Evolutionary conservation across 768 basidiomycete genomes (phyloP), one percentile per base, ranked within the genome.

Genomic region (Cubamyces sp.): DNA sequence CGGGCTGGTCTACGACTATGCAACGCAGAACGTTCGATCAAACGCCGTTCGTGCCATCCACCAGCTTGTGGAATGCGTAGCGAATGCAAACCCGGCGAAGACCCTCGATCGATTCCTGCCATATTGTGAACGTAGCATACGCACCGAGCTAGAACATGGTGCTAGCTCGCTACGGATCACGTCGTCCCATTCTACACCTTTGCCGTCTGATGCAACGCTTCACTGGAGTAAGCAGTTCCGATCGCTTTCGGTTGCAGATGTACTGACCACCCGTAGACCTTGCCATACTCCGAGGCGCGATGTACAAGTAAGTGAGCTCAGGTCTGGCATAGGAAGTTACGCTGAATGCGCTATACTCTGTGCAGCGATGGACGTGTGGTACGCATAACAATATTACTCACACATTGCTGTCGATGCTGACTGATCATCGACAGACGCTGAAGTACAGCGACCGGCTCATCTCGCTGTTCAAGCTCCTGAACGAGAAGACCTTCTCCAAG

Each of bases 31-130:
- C 63, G 88, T 92, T 26, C 87, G 92, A 25, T 81, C 91, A 25
- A 96, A 95, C 73, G 90, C 92, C 23, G 91, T 94, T 45, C 85
- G 91, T 57, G 91, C 90, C 3, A 90, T 95, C 26, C 91, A 94
- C 68, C 88, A 92, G 66, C 79, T 97, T 4, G 89, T 95, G 37
- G 87, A 91, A 74, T 92, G 91, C 69, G 83, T 96, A 23, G 89
- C 93, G 4, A 90, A 92, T 60, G 90, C 91, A 19, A 76, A 92
- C 67, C 86, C 93, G 4, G 76, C 72, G 53, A 93, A 93, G 75
- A 90, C 90, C 1, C 77, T 95, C 49, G 86, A 82, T 19, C 90
- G 86, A 67, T 92, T 96, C 74, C 81, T 93, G 62, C 85, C 87
- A 0, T 84, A 91, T 45, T 93, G 91, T 71, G 76, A 81, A 28